A percentile compares a stretch with the other conserved stretches of the same genome.
Conservation (phyloP, 75 land plant species). For the Adiantum capillusveneris region DNA sequence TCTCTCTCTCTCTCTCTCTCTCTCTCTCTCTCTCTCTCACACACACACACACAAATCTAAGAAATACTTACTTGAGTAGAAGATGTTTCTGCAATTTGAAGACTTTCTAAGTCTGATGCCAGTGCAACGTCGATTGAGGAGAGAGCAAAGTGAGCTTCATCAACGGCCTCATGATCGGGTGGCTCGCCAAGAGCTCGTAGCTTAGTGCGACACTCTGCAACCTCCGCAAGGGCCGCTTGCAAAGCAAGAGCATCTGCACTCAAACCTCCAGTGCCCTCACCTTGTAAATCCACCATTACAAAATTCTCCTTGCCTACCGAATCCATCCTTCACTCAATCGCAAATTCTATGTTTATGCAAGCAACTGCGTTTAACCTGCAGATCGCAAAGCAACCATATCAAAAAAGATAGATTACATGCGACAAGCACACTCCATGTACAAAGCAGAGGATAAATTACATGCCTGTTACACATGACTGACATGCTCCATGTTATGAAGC, state of each 20-base stretch:
- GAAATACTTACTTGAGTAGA: background rate
- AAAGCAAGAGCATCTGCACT: background rate
- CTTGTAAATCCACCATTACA: background rate
- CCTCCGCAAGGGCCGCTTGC: constrained; percentile 34
- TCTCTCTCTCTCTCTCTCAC: too few species aligned
- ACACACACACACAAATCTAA: too few species aligned
- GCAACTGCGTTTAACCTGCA: too few species aligned
- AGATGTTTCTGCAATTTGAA: background rate
- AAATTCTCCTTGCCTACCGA: background rate
- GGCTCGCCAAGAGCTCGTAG: constrained; percentile 46
- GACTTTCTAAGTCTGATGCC: constrained; percentile 22
- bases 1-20: too few species aligned
- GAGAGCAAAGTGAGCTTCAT: constrained; percentile 43
- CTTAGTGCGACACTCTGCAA: constrained; percentile 46
- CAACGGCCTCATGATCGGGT: constrained; percentile 71
- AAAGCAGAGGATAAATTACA: too few species aligned
- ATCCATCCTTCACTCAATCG: too few species aligned
- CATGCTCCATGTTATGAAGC: too few species aligned
- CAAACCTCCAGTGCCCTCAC: background rate
- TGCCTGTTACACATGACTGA: too few species aligned
- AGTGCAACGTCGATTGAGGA: constrained; percentile 36
- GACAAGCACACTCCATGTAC: too few species aligned
- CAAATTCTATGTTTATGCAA: too few species aligned
- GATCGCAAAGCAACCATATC: too few species aligned
- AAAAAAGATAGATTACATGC: too few species aligned